These are phyloP conservation scores for Neurospora cerealis DNA, from an alignment of 495 filamentous ascomycete genomes.

Conservation along the genomic window DNA sequence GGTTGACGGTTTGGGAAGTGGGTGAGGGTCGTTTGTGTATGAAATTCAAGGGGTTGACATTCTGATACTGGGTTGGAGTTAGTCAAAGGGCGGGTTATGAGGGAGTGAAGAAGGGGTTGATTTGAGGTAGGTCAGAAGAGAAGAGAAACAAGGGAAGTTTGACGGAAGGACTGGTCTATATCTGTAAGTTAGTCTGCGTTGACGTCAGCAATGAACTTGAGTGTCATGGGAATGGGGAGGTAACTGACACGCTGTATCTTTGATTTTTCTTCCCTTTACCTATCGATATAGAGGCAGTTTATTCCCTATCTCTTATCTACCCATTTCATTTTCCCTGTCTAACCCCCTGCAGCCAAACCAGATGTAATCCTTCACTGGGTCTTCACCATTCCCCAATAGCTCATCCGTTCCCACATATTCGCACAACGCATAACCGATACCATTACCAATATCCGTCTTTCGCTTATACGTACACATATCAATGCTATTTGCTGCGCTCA, in stretches of 20 bases:
- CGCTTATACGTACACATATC: background rate
- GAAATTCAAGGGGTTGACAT: background rate
- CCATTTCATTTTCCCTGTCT: background rate
- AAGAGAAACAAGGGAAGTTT: background rate
- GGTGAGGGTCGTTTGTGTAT: background rate
- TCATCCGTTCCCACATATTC: background rate
- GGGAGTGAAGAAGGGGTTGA: background rate
- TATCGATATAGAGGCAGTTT: background rate
- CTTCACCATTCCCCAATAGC: background rate
- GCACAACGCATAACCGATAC: background rate
- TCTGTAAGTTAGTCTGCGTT: background rate
- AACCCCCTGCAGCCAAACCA: background rate
- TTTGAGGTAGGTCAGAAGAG: background rate
- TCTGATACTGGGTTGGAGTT: background rate
- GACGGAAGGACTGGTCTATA: background rate
- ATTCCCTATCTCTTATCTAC: background rate
- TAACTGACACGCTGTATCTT: background rate
- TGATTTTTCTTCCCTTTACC: background rate
- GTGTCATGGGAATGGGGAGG: background rate
- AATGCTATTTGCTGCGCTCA: background rate
- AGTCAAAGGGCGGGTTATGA: background rate
- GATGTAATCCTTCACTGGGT: background rate
- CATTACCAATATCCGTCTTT: background rate
- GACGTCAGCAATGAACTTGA: background rate
- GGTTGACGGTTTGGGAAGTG: background rate